Evolutionary conservation across 2,329 filamentous ascomycete species (phyloP), one percentile per base, ranked within the genome.

Genomic region (Chaetoscypha palmicola): DNA sequence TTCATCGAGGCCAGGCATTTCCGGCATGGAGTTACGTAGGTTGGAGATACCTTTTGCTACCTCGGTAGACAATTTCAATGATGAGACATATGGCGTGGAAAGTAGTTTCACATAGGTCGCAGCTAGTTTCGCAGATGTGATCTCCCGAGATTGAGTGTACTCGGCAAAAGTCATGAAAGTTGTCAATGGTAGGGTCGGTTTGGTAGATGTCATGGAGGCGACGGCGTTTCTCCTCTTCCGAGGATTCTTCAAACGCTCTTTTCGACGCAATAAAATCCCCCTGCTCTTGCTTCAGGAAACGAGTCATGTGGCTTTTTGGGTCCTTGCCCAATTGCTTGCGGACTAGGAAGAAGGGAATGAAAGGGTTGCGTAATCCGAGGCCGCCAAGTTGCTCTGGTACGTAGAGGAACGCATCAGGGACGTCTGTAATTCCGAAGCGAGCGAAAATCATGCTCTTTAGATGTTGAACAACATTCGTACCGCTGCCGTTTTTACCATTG

Each of bases 401-500:
- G 44, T 62, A 64, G 31, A 67, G 52, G 52, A 64, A 68, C 3
- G 62, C 65, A 36, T 66, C 60, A 8, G 64, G 61, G 16, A 69
- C 48, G 20, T 62, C 50, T 2, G 41, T 28, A 5, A 60, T 60
- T 3, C 61, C 58, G 52, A 79, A 81, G 1, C 70, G 68, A 7
- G 69, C 55, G 16, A 64, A 54, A 19, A 79, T 72, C 17, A 68
- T 62, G 7, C 64, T 57, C 41, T 72, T 70, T 14, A 74, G 66
- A 53, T 70, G 64, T 35, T 65, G 63, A 3, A 66, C 68, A 8
- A 73, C 67, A 11, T 66, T 68, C 7, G 28, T 43, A 4, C 32
- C 30, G 7, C 16, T 28, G n/a, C 41, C 32, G 21, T 43, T 22
- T n/a, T 38, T 49, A 3, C 43, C 49, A 17, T 42, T 55, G 54